Conservation (phyloP, 768 basidiomycete species). For the Phylloporus sp. region DNA sequence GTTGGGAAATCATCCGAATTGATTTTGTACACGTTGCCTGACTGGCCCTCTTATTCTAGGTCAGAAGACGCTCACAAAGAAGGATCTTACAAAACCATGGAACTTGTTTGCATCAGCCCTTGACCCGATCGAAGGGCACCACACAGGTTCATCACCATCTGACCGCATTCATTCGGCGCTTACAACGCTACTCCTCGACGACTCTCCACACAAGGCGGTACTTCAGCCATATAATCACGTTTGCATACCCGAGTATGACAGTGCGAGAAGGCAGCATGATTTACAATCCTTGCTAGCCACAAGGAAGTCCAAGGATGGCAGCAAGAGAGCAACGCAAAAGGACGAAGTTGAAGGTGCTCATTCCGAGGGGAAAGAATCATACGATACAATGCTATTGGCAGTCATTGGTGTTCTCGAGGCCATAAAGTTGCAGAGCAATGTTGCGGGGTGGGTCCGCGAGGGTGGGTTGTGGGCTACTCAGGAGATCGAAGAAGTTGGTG, state of each 20-base stretch:
- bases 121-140: background rate
- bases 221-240: conserved; percentile 83
- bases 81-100: conserved; percentile 74
- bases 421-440: conserved; percentile 55
- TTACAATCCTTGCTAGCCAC: conserved; percentile 26
- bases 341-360: background rate
- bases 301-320: conserved; percentile 9
- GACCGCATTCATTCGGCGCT: conserved; percentile 36
- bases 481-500: conserved; percentile 2
- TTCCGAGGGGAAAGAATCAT: conserved; percentile 19
- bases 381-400: conserved; percentile 56
- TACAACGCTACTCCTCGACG: conserved; percentile 50
- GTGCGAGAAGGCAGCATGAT: conserved; percentile 38
- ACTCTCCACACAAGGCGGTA: conserved; percentile 51
- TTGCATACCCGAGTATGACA: conserved; percentile 67
- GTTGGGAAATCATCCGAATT: background rate
- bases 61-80: conserved; percentile 49
- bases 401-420: conserved; percentile 64
- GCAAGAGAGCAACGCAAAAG: conserved; percentile 4
- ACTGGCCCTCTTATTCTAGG: conserved; percentile 3
- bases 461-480: conserved; percentile 43
- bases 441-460: conserved; percentile 61
- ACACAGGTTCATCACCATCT: conserved; percentile 2
- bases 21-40: background rate
- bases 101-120: conserved; percentile 25